A percentile compares a stretch with the other conserved stretches of the same genome.
Conservation (phyloP, 208 protist species). For the Crithidia expoeki region DNA sequence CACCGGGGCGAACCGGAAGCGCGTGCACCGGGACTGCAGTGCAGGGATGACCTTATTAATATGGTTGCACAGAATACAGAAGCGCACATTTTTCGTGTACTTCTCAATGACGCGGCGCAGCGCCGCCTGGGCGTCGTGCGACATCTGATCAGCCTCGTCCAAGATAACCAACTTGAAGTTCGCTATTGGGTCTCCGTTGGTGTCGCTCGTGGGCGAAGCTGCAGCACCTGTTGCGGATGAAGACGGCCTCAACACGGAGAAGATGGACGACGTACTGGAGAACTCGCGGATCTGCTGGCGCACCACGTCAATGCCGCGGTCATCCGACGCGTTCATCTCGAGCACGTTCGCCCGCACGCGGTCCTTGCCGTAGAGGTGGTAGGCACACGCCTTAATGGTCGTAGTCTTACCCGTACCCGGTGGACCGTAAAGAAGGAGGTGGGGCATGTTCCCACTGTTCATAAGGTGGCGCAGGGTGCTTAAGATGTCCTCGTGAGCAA, state of each 20-base stretch:
- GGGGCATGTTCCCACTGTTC: conserved; percentile 93
- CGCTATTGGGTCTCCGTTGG: conserved; percentile 4
- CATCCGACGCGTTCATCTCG: conserved; percentile 99
- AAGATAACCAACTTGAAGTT: conserved; percentile 98
- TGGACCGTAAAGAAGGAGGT: conserved; percentile 99
- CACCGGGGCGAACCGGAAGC: conserved; percentile 98
- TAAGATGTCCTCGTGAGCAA: conserved; percentile 94
- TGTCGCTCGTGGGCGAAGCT: no score
- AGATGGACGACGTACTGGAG: conserved; percentile 96
- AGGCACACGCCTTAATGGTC: conserved; percentile 87
- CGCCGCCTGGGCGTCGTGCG: conserved; percentile 97
- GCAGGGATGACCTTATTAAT: conserved; percentile 96
- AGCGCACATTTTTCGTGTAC: conserved; percentile 97
- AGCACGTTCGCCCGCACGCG: conserved; percentile 87
- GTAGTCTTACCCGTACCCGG: conserved; percentile 93
- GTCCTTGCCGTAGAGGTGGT: conserved; percentile 94
- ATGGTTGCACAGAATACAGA: conserved; percentile 99
- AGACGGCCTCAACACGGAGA: conserved; percentile 55
- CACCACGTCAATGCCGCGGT: conserved; percentile 99
- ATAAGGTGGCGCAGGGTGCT: conserved; percentile 92
- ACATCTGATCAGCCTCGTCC: conserved; percentile 99
- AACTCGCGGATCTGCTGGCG: conserved; percentile 98
- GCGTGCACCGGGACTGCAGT: conserved; percentile 97
- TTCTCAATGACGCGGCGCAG: conserved; percentile 98
- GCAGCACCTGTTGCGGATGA: no score